Conservation (phyloP, 768 basidiomycete genomes). For the Antrodiella citrinella region DNA sequence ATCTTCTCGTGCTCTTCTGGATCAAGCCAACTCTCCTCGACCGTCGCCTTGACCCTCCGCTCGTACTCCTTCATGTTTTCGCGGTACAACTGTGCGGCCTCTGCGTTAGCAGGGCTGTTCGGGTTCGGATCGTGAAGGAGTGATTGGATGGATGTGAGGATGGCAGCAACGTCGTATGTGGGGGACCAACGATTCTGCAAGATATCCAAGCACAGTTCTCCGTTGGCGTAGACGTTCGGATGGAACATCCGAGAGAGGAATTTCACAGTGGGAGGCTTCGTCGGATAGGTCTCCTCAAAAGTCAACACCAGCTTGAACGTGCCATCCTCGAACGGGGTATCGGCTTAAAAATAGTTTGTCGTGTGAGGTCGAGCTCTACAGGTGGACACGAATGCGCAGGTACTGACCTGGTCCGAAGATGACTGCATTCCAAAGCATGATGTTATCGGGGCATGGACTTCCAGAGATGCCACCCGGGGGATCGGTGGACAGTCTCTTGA, state of each 20-base stretch:
- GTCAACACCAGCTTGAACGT: slow-evolving; percentile 94
- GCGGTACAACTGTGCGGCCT: slow-evolving; percentile 92
- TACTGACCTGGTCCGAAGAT: slow-evolving; percentile 93
- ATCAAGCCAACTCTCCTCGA: slow-evolving; percentile 94
- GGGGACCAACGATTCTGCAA: slow-evolving; percentile 98
- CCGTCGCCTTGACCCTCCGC: slow-evolving; percentile 83
- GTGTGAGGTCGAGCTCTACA: not conserved
- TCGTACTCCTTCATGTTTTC: slow-evolving; percentile 99
- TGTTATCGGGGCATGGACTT: slow-evolving; percentile 95
- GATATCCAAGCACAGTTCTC: slow-evolving; percentile 97
- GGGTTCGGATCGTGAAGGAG: slow-evolving; percentile 97
- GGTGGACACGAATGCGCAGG: not conserved
- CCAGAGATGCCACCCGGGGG: slow-evolving; percentile 96
- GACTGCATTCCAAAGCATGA: slow-evolving; percentile 99
- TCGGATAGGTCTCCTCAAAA: slow-evolving; percentile 97
- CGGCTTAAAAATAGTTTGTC: slow-evolving; percentile 44
- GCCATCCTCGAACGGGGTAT: slow-evolving; percentile 98
- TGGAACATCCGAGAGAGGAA: slow-evolving; percentile 99
- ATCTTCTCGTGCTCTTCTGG: slow-evolving; percentile 58
- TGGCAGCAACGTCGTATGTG: slow-evolving; percentile 98
- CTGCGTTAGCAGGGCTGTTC: slow-evolving; percentile 96
- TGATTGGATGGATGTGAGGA: slow-evolving; percentile 93
- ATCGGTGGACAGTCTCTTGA: slow-evolving; percentile 90
- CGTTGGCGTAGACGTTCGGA: slow-evolving; percentile 97
- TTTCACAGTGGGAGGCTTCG: slow-evolving; percentile 95